Evolutionary conservation across 2,329 filamentous ascomycete species (phyloP), one percentile per base, ranked within the genome.

Genomic region (Hymenoscyphus infarciens): DNA sequence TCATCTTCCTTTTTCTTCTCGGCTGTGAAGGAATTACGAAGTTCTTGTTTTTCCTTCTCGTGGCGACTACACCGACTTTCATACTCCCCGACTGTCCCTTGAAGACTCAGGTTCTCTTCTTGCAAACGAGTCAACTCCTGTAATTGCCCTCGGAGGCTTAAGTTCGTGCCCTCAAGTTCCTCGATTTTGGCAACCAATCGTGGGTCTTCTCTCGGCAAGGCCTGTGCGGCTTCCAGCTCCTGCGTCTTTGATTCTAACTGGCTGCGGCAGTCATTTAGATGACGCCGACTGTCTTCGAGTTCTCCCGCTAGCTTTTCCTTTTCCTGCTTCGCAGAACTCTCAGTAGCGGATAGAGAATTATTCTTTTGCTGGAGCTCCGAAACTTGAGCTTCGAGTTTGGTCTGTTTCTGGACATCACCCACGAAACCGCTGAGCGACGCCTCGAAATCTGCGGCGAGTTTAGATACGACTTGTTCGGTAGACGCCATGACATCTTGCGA

Each of bases 71-170:
- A 65, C 19, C 68, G n/a, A 61, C 56, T n/a, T 68, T 60, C 16
- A 62, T 58, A 39, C 35, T 53, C 29, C 19, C 29, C 1, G 66
- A 25, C 56, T 66, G 64, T n/a, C 59, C 45, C 31, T 68, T 61
- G 10, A 64, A 45, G 11, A 64, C 53, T 22, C 57, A 56, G 27
- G 61, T 53, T 25, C 66, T 70, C 62, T 38, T 69, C 62, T 35
- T 67, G 63, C 25, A 59, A 39, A 38, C 66, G 58, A 1, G 54
- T 53, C 8, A 72, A 68, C n/a, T 74, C 73, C 63, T 77, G 71
- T 1, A 72, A 61, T 15, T 75, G 73, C 33, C 71, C 61, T 1
- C 74, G 65, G 25, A 66, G 63, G 19, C n/a, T 62, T 35, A 55
- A 60, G 38, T 19, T 74, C 59, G 61, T 61, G 62, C 13, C 70